Percentiles rank a stretch among this genome's conserved stretches.
Evolutionary conservation across 768 basidiomycete species (phyloP).

Genomic region (Lactarius pseudohatsudake): DNA sequence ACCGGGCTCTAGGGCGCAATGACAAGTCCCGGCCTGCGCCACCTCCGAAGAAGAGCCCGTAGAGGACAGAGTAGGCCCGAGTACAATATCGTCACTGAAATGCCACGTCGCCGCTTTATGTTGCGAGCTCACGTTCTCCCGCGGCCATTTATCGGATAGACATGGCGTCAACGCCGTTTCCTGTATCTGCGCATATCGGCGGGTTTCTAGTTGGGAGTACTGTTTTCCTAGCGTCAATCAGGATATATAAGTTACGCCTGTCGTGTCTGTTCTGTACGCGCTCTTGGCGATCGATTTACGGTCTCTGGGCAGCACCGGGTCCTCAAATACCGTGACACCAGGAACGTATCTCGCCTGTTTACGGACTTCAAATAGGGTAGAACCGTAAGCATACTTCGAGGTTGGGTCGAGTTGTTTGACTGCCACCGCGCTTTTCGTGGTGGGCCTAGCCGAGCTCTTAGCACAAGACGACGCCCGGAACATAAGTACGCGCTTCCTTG

Average conservation of each 20-base stretch:
- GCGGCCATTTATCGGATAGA: neutral
- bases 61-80: neutral
- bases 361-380: too few relatives aligned
- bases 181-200: neutral
- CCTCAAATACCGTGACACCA: neutral
- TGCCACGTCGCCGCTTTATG: constrained; percentile 8
- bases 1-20: neutral
- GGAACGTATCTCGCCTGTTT: neutral
- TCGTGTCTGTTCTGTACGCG: neutral
- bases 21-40: neutral
- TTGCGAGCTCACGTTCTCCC: neutral
- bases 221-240: neutral
- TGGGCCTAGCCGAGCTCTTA: neutral
- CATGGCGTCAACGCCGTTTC: neutral
- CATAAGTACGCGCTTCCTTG: neutral
- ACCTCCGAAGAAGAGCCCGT: neutral
- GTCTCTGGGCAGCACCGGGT: neutral
- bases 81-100: neutral
- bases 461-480: neutral
- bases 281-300: neutral
- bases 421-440: neutral
- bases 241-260: neutral
- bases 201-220: neutral
- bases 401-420: neutral
- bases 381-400: neutral